Evolutionary conservation across 805 yeast species (phyloP), one percentile per base, ranked within the genome.

Genomic region (Yamadazyma sp.): DNA sequence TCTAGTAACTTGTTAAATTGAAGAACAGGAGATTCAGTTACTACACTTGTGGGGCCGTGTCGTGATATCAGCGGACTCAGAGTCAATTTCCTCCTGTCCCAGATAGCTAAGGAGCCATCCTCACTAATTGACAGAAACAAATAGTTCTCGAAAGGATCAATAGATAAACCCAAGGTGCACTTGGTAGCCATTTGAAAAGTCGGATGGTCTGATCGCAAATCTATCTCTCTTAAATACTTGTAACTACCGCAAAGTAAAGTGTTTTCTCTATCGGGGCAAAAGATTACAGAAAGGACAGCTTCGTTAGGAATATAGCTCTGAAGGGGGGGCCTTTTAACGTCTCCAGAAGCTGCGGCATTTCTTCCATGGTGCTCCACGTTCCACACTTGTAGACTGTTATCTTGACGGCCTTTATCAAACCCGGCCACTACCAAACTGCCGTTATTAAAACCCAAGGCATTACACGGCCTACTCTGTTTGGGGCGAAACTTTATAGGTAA

Each of bases 71-170:
- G 57, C 11, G 31, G 38, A 26, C 38, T 42, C 27, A 48, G 52
- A 0, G 69, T 57, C 31, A 85, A 55, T 46, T 74, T 80, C 46
- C 95, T 67, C 45, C 87, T 70, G 55, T 85, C 95, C 86, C 90
- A 90, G 6, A 90, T 69, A 0, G 91, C 82, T 34, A 89, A 62
- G 0, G 93, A 77, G 1, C 96, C 95, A 52, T 85, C 91, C 49
- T 89, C 96, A 35, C 86, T 78, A 45, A 77, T 77, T 0, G 95
- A 80, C 12, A 87, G 78, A 57, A 90, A 86, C 44, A 76, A 70
- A 57, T 77, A 73, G 9, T 71, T 72, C 51, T 80, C 78, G 52
- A 78, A 78, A 3, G 84, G 91, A 53, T 86, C 90, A 20, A 81
- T 66, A 6, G 76, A 70, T 31, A 90, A 70, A 13, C 84, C 84